These are phyloP conservation scores for Mycena floridula DNA, from an alignment of 768 basidiomycete species.

Conservation along the genomic window DNA sequence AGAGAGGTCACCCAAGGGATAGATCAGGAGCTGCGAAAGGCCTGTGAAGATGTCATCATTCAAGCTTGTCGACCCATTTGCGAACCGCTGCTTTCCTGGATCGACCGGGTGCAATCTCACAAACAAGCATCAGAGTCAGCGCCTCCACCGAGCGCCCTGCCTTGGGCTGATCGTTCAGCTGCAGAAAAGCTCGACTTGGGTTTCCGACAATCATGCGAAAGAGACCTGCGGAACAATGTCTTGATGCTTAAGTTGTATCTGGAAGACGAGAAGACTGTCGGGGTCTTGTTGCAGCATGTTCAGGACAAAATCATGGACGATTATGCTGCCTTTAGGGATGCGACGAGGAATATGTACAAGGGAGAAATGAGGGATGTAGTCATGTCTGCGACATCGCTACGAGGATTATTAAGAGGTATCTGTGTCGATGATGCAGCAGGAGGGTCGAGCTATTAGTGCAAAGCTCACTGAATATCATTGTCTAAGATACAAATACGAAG, in stretches of 20 bases:
- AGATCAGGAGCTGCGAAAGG: constrained; percentile 77
- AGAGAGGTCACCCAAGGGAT: constrained; percentile 71
- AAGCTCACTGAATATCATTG: no score
- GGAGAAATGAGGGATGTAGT: constrained; percentile 21
- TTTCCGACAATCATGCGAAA: constrained; percentile 51
- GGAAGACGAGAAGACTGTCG: constrained; percentile 71
- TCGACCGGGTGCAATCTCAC: constrained; percentile 11
- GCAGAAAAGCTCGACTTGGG: constrained; percentile 43
- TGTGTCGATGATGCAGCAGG: no score
- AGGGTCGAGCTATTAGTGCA: no score
- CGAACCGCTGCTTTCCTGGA: constrained; percentile 57
- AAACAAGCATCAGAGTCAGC: not conserved
- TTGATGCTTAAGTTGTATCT: constrained; percentile 70
- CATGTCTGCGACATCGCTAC: constrained; percentile 8
- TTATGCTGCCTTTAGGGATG: constrained; percentile 69
- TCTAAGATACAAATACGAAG: no score
- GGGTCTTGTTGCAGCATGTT: constrained; percentile 72
- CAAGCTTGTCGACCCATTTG: constrained; percentile 53
- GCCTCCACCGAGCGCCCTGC: not conserved
- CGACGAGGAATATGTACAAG: constrained; percentile 44
- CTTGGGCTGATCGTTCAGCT: constrained; percentile 44
- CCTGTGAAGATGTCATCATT: constrained; percentile 80
- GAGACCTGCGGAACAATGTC: constrained; percentile 49
- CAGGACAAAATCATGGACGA: constrained; percentile 68
- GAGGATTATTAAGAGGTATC: constrained; percentile 9